Percentiles rank a stretch among this genome's conserved stretches.
These are phyloP conservation scores for Botrytis fragariae DNA, from an alignment of 2,329 filamentous ascomycete genomes.

Conservation along the genomic window DNA sequence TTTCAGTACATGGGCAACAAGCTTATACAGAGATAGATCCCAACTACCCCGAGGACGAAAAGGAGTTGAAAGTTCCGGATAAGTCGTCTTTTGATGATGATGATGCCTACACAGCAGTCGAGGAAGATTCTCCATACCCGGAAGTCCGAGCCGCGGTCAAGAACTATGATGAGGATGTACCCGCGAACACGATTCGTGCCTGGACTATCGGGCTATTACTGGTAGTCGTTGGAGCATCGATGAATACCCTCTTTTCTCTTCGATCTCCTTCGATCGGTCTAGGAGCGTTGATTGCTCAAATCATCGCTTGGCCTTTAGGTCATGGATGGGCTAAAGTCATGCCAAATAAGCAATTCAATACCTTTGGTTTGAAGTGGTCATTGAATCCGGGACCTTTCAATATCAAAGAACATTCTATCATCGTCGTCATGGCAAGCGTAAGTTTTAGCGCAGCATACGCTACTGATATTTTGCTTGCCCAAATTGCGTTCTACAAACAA, in stretches of 20 bases:
- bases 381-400: conserved; percentile 70
- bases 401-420: conserved; percentile 67
- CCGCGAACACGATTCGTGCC: conserved; percentile 63
- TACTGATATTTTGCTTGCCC: conserved; percentile 70
- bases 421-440: conserved; percentile 57
- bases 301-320: conserved; percentile 42
- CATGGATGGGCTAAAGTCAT: conserved; percentile 52
- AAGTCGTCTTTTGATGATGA: neutral
- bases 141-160: conserved; percentile 54
- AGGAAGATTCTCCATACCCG: conserved; percentile 30
- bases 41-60: neutral
- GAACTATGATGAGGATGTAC: conserved; percentile 63
- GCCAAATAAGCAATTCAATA: conserved; percentile 37
- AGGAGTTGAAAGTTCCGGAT: neutral
- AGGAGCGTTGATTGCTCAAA: conserved; percentile 33
- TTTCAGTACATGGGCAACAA: neutral
- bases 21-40: conserved; percentile 1
- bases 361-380: conserved; percentile 54
- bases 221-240: conserved; percentile 23
- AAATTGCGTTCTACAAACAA: conserved; percentile 71
- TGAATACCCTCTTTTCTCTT: conserved; percentile 31
- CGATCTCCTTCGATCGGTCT: conserved; percentile 42
- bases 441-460: conserved; percentile 49
- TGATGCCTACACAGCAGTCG: neutral
- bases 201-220: conserved; percentile 55